Percentiles rank a stretch among this genome's conserved stretches.
Conservation (phyloP, 495 filamentous ascomycete species). For the Annulohypoxylon maeteangense region DNA sequence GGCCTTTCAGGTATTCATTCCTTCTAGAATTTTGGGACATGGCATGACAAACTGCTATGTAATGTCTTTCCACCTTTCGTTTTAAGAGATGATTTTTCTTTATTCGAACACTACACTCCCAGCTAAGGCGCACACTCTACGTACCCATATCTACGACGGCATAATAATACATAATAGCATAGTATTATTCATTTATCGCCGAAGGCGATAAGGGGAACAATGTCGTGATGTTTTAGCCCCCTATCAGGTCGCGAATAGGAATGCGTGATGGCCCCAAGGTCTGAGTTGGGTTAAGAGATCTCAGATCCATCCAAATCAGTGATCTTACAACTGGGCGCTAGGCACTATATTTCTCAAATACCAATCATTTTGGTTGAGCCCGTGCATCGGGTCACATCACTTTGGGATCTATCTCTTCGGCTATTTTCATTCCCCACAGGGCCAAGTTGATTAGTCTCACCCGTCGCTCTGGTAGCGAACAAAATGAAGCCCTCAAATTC, state of each 20-base stretch:
- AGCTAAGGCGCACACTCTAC: neutral
- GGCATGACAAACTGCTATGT: neutral
- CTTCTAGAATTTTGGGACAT: neutral
- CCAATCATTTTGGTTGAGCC: conserved; percentile 40
- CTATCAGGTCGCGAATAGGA: conserved; percentile 30
- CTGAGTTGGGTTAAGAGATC: conserved; percentile 34
- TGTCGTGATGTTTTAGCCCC: conserved; percentile 23
- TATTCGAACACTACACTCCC: neutral
- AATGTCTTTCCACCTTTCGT: neutral
- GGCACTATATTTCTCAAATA: conserved; percentile 28
- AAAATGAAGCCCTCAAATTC: conserved; percentile 41
- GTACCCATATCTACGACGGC: neutral
- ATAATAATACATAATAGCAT: no score
- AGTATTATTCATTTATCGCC: neutral
- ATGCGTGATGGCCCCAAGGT: conserved; percentile 16
- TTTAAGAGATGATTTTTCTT: neutral
- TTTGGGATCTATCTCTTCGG: conserved; percentile 41
- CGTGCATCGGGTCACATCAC: conserved; percentile 38
- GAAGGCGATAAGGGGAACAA: conserved; percentile 5
- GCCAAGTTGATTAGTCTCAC: conserved; percentile 45
- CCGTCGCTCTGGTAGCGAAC: conserved; percentile 45
- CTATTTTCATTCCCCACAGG: conserved; percentile 43
- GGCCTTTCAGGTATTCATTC: conserved; percentile 7
- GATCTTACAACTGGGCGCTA: conserved; percentile 33
- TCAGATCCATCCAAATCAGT: conserved; percentile 40